A percentile compares a stretch with the other conserved stretches of the same genome.
phyloP scores from a whole-genome alignment of 257 asterid genomes.

The Solanum neorickii region DNA sequence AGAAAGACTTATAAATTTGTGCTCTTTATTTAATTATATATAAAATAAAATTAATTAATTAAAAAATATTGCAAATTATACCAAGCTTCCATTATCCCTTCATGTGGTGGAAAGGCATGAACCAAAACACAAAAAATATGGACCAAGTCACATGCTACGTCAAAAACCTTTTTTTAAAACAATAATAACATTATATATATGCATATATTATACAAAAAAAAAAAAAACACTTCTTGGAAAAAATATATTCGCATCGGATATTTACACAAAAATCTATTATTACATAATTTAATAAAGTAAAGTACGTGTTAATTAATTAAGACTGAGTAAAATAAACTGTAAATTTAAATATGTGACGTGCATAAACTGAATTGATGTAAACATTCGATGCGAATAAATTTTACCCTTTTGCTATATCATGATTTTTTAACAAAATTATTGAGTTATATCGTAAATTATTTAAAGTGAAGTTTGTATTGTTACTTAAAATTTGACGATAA shows the following conservation, averaged over 20 bases:
- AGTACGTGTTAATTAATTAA: no score
- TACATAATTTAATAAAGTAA: no score
- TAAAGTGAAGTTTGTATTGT: not conserved
- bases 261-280: no score
- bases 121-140: not conserved
- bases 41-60: not conserved
- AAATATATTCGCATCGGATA: no score
- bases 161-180: not conserved
- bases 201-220: no score
- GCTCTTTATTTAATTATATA: not conserved
- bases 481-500: not conserved
- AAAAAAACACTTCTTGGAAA: no score
- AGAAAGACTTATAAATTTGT: not conserved
- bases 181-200: no score
- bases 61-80: not conserved
- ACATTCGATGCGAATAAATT: fast-evolving
- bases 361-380: no score
- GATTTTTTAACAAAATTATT: not conserved
- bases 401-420: not conserved
- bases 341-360: no score
- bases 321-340: no score
- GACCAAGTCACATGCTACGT: not conserved
- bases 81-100: not conserved
- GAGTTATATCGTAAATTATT: not conserved
- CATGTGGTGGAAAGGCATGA: slow-evolving; percentile 2